phyloP scores from a whole-genome alignment of 1,284 basidiomycete genomes.

The Cutaneotrichosporon cutaneum region DNA sequence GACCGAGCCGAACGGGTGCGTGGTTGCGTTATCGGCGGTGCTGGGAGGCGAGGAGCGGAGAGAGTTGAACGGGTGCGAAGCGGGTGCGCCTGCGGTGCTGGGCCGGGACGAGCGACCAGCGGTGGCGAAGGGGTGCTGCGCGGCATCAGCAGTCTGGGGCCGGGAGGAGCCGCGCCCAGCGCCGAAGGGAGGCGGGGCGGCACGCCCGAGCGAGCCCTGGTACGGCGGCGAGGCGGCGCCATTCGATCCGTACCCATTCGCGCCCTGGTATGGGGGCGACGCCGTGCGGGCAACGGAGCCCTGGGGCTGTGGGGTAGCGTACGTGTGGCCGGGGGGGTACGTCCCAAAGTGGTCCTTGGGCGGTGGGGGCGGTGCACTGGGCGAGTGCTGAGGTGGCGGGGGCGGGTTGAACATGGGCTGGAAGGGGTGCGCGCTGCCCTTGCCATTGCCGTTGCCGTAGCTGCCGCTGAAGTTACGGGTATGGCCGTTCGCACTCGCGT shows the following conservation, averaged over 20 bases:
- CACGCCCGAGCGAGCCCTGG: too few relatives aligned
- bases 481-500: too few relatives aligned
- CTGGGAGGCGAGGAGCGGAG: neutral
- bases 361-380: neutral
- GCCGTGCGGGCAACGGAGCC: neutral
- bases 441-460: neutral
- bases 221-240: too few relatives aligned
- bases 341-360: neutral
- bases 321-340: conserved; percentile 1
- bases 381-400: neutral
- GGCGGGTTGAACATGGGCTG: neutral
- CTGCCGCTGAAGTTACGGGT: neutral
- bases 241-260: too few relatives aligned
- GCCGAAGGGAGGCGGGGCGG: too few relatives aligned
- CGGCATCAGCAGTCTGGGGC: neutral
- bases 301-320: neutral
- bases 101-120: neutral
- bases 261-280: too few relatives aligned
- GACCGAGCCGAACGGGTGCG: too few relatives aligned
- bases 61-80: neutral
- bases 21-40: too few relatives aligned
- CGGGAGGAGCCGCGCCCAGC: neutral
- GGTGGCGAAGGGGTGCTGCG: neutral
- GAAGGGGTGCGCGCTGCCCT: neutral
- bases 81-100: neutral